phyloP scores from a whole-genome alignment of 2,329 filamentous ascomycete genomes.

The Talaromyces sp. region DNA sequence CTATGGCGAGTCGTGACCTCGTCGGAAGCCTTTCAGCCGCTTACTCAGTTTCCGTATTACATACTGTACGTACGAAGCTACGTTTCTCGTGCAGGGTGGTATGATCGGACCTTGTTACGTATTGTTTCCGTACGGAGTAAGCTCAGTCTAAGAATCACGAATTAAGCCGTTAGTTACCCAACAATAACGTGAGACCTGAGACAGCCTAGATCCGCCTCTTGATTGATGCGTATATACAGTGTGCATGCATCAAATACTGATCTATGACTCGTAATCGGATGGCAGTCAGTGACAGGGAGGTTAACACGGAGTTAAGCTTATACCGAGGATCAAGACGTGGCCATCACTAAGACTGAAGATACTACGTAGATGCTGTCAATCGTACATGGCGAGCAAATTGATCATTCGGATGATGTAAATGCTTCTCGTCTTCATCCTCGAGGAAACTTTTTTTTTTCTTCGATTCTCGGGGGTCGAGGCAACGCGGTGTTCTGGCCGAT shows the following conservation, averaged over 20 bases:
- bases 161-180: neutral
- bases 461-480: neutral
- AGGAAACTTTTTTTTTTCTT: neutral
- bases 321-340: neutral
- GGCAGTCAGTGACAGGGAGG: neutral
- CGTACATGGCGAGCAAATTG: neutral
- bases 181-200: neutral
- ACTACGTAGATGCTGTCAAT: neutral
- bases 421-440: neutral
- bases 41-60: neutral
- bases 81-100: neutral
- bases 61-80: neutral
- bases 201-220: neutral
- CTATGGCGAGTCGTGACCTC: neutral
- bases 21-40: neutral
- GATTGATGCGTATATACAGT: neutral
- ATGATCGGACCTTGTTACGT: neutral
- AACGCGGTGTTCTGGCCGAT: slow-evolving; percentile 7
- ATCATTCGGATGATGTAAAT: neutral
- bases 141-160: neutral
- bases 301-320: neutral
- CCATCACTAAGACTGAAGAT: neutral
- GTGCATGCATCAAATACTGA: neutral
- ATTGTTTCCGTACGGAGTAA: neutral
- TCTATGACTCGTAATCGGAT: neutral